Conservation (phyloP, 306 rosid species). For the Ceratonia siliqua region DNA sequence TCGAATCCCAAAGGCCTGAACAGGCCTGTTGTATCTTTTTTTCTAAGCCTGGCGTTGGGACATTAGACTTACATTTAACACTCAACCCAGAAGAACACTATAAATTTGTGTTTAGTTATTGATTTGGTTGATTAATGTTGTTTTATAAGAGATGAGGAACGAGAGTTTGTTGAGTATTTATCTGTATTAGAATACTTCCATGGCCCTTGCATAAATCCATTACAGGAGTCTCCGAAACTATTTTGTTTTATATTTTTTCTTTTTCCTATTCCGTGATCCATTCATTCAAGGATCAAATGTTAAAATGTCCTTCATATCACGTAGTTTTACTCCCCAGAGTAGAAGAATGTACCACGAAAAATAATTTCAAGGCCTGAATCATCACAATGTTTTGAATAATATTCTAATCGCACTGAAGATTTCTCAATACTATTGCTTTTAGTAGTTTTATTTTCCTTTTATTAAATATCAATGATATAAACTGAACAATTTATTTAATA, state of each 20-base stretch:
- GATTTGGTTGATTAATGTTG: neutral
- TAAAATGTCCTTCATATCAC: neutral
- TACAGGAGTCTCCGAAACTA: neutral
- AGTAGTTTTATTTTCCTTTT: too few species aligned
- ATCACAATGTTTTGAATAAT: neutral
- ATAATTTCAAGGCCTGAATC: neutral
- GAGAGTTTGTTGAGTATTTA: neutral
- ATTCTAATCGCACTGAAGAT: neutral
- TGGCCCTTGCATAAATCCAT: neutral
- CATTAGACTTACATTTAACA: neutral
- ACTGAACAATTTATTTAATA: too few species aligned
- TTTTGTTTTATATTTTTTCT: neutral
- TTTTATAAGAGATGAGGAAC: neutral
- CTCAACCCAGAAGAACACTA: neutral
- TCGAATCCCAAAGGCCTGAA: neutral
- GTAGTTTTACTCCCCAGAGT: neutral
- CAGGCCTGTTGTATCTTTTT: neutral
- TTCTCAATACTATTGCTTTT: too few species aligned
- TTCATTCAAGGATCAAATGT: neutral
- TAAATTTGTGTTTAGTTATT: neutral
- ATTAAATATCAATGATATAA: too few species aligned
- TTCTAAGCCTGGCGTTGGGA: neutral
- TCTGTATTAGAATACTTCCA: neutral
- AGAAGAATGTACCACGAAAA: too few species aligned
- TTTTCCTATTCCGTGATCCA: neutral